These are phyloP conservation scores for Areca catechu DNA, from an alignment of 176 grass and related monocot genomes.

Conservation along the genomic window DNA sequence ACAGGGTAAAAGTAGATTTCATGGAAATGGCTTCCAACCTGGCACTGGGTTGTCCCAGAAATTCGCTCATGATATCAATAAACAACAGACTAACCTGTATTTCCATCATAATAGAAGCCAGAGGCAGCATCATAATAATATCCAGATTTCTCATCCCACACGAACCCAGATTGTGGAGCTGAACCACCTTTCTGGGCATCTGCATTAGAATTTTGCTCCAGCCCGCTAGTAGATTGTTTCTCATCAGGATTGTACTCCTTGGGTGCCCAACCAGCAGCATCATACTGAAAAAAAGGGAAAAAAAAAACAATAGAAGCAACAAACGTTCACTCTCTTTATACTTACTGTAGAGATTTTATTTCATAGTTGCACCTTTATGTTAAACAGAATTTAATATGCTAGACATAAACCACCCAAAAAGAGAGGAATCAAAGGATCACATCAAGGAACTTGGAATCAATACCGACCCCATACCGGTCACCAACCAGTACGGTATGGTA, in stretches of 20 bases:
- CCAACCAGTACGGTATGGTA: too few species aligned
- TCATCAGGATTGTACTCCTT: conserved; percentile 92
- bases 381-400: too few species aligned
- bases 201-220: conserved; percentile 20
- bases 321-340: not conserved
- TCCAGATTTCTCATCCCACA: conserved; percentile 98
- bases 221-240: conserved; percentile 27
- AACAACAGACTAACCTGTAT: conserved; percentile 51
- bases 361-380: too few species aligned
- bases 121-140: conserved; percentile 98
- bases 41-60: too few species aligned
- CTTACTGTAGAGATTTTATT: too few species aligned
- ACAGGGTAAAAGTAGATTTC: too few species aligned
- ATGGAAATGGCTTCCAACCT: too few species aligned
- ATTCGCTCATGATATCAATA: not conserved
- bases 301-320: conserved; percentile 1
- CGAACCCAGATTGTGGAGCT: conserved; percentile 75
- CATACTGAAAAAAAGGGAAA: conserved; percentile 44
- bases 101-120: conserved; percentile 99
- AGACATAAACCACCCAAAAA: too few species aligned
- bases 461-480: too few species aligned
- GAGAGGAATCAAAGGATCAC: too few species aligned
- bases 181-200: conserved; percentile 38
- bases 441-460: too few species aligned
- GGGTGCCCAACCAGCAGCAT: conserved; percentile 86